Evolutionary conservation across 768 basidiomycete species (phyloP).

Genomic region (Terana coerulea): DNA sequence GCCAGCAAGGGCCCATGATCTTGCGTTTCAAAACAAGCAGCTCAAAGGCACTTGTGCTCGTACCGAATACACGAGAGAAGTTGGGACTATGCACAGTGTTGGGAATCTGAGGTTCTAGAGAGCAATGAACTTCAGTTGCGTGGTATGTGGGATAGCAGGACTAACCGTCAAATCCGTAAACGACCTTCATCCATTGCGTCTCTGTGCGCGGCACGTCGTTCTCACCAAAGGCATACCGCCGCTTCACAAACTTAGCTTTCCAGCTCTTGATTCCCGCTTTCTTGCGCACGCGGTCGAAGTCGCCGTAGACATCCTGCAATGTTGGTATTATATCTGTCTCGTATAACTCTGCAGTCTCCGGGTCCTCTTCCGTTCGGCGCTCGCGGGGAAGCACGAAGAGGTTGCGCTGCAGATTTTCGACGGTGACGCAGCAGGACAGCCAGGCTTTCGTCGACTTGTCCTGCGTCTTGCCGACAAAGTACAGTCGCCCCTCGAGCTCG

Average conservation of each 20-base stretch:
- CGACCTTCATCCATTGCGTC: slow-evolving; percentile 87
- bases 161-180: slow-evolving; percentile 85
- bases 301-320: slow-evolving; percentile 67
- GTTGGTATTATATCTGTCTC: slow-evolving; percentile 77
- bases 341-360: slow-evolving; percentile 53
- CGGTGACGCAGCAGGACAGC: slow-evolving; percentile 83
- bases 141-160: not conserved
- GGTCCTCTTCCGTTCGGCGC: slow-evolving; percentile 52
- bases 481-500: slow-evolving; percentile 78
- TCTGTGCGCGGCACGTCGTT: slow-evolving; percentile 76
- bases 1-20: slow-evolving; percentile 99
- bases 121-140: not conserved
- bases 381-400: slow-evolving; percentile 84
- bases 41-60: slow-evolving; percentile 91
- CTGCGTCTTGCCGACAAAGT: slow-evolving; percentile 88
- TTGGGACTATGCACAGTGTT: slow-evolving; percentile 73
- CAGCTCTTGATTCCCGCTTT: slow-evolving; percentile 67
- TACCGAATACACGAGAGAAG: slow-evolving; percentile 85
- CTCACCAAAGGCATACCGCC: slow-evolving; percentile 92
- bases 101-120: slow-evolving; percentile 69
- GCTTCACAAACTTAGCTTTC: slow-evolving; percentile 80
- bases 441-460: slow-evolving; percentile 67
- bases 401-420: slow-evolving; percentile 86
- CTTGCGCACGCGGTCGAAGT: slow-evolving; percentile 77
- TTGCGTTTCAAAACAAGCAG: slow-evolving; percentile 90